Conservation (phyloP, 345 rosid genomes). For the Hypericum androsaemum region DNA sequence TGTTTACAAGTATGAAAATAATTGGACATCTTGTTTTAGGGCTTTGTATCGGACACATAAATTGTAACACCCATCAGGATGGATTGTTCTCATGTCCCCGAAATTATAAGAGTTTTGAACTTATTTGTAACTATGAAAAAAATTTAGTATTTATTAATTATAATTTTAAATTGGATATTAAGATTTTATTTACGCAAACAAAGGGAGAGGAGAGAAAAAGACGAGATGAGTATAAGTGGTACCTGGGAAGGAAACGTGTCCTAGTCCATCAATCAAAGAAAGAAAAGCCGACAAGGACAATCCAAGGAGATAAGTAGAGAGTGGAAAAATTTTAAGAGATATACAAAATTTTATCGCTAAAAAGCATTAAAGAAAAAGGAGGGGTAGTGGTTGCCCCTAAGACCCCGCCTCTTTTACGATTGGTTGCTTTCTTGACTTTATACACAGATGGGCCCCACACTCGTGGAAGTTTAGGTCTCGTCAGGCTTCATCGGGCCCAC, state of each 20-base stretch:
- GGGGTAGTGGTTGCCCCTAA: slow-evolving; percentile 22
- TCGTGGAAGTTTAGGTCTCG: slow-evolving; percentile 27
- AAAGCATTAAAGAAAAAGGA: slow-evolving; percentile 24
- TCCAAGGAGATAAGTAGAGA: slow-evolving; percentile 21
- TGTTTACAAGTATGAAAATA: too few relatives aligned
- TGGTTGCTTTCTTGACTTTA: slow-evolving; percentile 43
- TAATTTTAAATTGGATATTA: too few relatives aligned
- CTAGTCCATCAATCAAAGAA: background rate
- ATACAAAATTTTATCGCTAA: too few relatives aligned
- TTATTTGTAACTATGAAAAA: too few relatives aligned
- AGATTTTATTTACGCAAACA: slow-evolving; percentile 1
- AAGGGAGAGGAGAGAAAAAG: too few relatives aligned
- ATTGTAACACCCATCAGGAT: too few relatives aligned
- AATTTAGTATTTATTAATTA: too few relatives aligned
- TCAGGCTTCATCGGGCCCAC: slow-evolving; percentile 31
- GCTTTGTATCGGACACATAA: too few relatives aligned
- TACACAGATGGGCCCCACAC: slow-evolving; percentile 36
- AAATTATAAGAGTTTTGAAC: too few relatives aligned
- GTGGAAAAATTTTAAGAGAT: background rate
- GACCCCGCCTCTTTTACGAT: slow-evolving; percentile 30
- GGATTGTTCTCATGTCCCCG: too few relatives aligned
- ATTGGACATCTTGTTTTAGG: too few relatives aligned
- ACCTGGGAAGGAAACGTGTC: slow-evolving; percentile 22
- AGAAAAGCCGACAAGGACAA: slow-evolving; percentile 29
- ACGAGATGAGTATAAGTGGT: background rate